Percentiles rank a stretch among this genome's conserved stretches.
These are phyloP conservation scores for Plasmodium cynomolgi DNA, from an alignment of 169 alveolate genomes.

Conservation along the genomic window DNA sequence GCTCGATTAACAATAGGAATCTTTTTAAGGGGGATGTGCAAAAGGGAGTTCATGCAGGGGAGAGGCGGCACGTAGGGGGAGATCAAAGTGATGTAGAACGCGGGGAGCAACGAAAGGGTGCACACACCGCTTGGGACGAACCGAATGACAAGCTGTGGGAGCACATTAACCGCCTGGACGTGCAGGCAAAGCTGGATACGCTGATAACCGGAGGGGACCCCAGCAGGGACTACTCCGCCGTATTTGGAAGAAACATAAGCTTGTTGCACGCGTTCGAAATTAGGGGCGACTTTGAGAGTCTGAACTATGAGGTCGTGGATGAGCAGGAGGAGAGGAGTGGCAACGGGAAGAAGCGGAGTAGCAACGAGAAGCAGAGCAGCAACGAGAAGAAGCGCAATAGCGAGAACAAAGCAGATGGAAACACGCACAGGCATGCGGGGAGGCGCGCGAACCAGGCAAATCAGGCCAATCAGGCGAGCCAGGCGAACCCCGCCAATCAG, in stretches of 20 bases:
- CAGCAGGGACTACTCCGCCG: not conserved
- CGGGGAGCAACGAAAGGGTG: not conserved
- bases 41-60: not conserved
- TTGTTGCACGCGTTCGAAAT: slow-evolving; percentile 31
- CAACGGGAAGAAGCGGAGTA: not conserved
- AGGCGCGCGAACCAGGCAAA: not conserved
- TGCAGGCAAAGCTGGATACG: not conserved
- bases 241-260: not conserved
- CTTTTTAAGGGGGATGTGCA: not conserved
- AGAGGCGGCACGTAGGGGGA: not conserved
- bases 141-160: slow-evolving; percentile 11
- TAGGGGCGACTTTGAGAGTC: not conserved
- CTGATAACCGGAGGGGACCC: not conserved
- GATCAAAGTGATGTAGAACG: not conserved
- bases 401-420: not conserved
- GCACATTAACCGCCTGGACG: not conserved
- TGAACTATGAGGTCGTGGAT: not conserved
- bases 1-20: not conserved
- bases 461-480: not conserved
- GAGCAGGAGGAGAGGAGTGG: not conserved
- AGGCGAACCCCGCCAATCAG: not conserved
- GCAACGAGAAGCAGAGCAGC: not conserved
- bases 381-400: not conserved
- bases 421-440: not conserved
- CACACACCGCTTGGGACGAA: not conserved